Evolutionary conservation across 169 alveolate species (phyloP), one percentile per base, ranked within the genome.

Genomic region (Cryptosporidium ryanae): DNA sequence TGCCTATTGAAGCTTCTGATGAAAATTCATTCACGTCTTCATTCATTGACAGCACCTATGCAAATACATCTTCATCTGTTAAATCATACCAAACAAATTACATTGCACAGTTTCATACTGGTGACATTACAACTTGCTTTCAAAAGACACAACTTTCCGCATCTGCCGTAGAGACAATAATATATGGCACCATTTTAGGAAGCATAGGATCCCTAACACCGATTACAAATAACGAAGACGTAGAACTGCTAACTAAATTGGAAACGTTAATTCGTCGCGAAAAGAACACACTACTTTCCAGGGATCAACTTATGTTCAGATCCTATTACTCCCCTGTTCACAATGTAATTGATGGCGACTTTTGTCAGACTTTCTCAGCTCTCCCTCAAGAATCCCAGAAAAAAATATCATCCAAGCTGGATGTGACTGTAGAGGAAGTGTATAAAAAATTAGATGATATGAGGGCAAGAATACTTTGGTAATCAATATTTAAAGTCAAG

Each of bases 101-200:
- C 82, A 94, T 97, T 57, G 96, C 96, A 66, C 98, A 98, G 84
- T 97, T 97, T 91, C 99, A 97, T 93, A 94, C 95, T 34, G 99
- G 99, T n/a, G 99, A 98, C 83, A 93, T 96, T 10, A 96, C 97
- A 0, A 97, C 99, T 10, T 95, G 98, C 44, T 82, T 98, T 23
- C 95, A 95, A 84, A 97, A 96, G 82, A 94, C 96, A 31, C 84
- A 92, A 44, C 84, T 96, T 66, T 91, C 96, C 15, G 91, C 97
- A 15, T 92, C 95, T 13, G 96, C 97, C 21, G 90, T 96, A 23
- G 99, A 97, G 65, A 92, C 95, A 18, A 92, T 98, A 57, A 89
- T 98, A 18, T 97, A 96, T 90, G 97, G 97, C 27, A 98, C 99
- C 15, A 90, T 98, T 18, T 94, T 96, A 96, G 99, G 99, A 18